Evolutionary conservation across 305 asterid species (phyloP).

Genomic region (Fraxinus dipetala): DNA sequence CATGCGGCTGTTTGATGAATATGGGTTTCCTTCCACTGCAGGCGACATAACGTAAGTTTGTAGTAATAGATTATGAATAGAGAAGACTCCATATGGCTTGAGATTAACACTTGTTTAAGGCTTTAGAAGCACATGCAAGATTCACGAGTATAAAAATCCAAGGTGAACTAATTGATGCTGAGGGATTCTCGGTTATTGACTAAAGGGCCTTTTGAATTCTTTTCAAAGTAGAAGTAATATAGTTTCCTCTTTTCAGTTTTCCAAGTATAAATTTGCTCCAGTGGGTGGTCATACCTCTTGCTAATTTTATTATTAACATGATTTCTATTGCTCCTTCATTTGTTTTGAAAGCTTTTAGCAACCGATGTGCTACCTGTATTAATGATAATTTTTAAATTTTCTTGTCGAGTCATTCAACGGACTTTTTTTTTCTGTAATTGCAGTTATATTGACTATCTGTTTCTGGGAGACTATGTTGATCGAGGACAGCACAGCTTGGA

Average conservation of each 20-base stretch:
- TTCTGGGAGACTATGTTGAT: conserved; percentile 62
- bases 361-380: background rate
- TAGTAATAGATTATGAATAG: conserved; percentile 13
- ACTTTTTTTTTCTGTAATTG: conserved; percentile 12
- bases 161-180: background rate
- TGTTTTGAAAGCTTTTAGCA: background rate
- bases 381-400: background rate
- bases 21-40: conserved; percentile 99
- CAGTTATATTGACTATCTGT: conserved; percentile 38
- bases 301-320: background rate
- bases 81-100: background rate
- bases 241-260: background rate
- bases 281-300: background rate
- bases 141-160: background rate
- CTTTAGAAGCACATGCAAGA: background rate
- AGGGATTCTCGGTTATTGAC: background rate
- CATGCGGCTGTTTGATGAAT: conserved; percentile 98
- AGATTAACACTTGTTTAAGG: background rate
- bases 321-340: background rate
- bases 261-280: background rate
- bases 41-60: conserved; percentile 93
- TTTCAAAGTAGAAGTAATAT: background rate
- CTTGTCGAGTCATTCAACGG: conserved; percentile 12
- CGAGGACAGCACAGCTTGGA: conserved; percentile 66
- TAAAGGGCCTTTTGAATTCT: background rate